phyloP scores from a whole-genome alignment of 306 rosid genomes.

The Vachellia collinsii region DNA sequence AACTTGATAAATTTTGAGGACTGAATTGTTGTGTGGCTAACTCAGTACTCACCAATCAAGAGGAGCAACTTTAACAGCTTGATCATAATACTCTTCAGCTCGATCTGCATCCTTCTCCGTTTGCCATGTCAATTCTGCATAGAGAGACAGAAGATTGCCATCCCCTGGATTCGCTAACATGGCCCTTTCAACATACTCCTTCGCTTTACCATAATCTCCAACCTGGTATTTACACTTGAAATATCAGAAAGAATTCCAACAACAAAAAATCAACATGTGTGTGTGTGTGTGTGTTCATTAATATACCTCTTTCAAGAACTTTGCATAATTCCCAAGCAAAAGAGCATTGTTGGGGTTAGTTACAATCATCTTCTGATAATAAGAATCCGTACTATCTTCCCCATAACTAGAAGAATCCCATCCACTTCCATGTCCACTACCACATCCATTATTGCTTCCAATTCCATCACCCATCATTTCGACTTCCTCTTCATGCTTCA shows the following conservation, averaged over 20 bases:
- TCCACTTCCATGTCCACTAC: slow-evolving; percentile 39
- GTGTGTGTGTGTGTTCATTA: background rate
- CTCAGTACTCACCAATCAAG: slow-evolving; percentile 55
- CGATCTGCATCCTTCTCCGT: slow-evolving; percentile 58
- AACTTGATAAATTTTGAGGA: background rate
- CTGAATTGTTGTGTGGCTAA: background rate
- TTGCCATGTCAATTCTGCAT: slow-evolving; percentile 76
- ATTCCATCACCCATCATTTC: slow-evolving; percentile 47
- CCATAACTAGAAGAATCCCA: slow-evolving; percentile 51
- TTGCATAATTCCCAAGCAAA: slow-evolving; percentile 84
- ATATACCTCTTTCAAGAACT: slow-evolving; percentile 79
- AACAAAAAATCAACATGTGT: background rate
- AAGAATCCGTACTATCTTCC: slow-evolving; percentile 54
- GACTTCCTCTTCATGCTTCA: slow-evolving; percentile 9
- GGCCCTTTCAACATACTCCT: slow-evolving; percentile 76
- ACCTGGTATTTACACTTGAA: slow-evolving; percentile 46
- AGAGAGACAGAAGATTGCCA: slow-evolving; percentile 55
- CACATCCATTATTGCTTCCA: slow-evolving; percentile 50
- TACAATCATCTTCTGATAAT: slow-evolving; percentile 74
- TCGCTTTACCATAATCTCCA: slow-evolving; percentile 70
- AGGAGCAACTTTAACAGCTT: slow-evolving; percentile 69
- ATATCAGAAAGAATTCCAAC: background rate
- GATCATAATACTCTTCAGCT: slow-evolving; percentile 72
- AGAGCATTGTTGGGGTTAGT: slow-evolving; percentile 74
- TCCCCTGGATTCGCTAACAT: slow-evolving; percentile 69